These are phyloP conservation scores for Rhododendron mucronatum DNA, from an alignment of 148 eudicot genomes.

Conservation along the genomic window DNA sequence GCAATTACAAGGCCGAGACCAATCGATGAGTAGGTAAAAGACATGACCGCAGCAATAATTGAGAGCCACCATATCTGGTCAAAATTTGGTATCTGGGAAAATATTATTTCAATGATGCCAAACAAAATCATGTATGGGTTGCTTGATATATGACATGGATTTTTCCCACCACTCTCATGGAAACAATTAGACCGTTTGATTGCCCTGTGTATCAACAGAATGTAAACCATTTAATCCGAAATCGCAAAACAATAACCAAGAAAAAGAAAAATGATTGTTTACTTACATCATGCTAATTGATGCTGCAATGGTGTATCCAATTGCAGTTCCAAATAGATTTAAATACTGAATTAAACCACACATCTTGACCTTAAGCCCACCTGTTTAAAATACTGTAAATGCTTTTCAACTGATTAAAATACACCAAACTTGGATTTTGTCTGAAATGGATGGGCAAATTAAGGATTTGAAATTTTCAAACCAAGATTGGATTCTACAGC, in stretches of 20 bases:
- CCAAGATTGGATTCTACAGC: constrained; percentile 47
- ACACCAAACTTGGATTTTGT: not conserved
- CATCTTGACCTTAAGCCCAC: constrained; percentile 49
- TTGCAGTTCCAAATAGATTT: constrained; percentile 55
- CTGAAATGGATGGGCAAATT: not conserved
- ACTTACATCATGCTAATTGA: constrained; percentile 77
- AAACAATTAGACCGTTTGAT: constrained; percentile 46
- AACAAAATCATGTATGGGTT: constrained; percentile 51
- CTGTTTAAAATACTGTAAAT: constrained; percentile 10
- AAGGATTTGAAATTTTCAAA: not conserved
- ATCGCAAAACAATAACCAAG: not conserved
- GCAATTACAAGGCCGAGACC: constrained; percentile 44
- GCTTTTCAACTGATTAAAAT: not conserved
- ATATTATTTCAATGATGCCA: constrained; percentile 37
- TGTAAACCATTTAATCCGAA: not conserved
- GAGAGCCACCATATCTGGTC: constrained; percentile 52
- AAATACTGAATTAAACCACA: constrained; percentile 71
- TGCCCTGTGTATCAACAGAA: constrained; percentile 32
- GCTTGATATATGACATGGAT: constrained; percentile 48
- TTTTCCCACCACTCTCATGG: constrained; percentile 34
- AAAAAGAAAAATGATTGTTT: constrained; percentile 2
- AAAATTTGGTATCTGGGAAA: constrained; percentile 54
- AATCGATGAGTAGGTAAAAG: constrained; percentile 47
- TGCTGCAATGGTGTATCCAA: constrained; percentile 71
- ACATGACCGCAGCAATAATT: constrained; percentile 48